phyloP scores from a whole-genome alignment of 176 grass and related monocot species.

The Bothriochloa decipiens region DNA sequence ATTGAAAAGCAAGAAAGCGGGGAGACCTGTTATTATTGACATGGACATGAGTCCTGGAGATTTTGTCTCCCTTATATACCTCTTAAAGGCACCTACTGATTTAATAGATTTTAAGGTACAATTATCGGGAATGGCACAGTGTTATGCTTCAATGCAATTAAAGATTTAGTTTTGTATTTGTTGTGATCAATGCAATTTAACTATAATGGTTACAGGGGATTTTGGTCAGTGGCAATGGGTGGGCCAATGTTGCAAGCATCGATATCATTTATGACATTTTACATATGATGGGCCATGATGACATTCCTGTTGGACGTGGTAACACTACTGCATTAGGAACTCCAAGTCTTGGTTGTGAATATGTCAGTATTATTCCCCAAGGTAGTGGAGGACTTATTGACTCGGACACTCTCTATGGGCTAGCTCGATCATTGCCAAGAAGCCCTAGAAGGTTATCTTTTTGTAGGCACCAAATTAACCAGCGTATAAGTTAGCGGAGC shows the following conservation, averaged over 20 bases:
- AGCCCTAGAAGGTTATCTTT: slow-evolving; percentile 82
- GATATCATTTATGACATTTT: slow-evolving; percentile 82
- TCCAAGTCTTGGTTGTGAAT: slow-evolving; percentile 63
- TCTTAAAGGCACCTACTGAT: slow-evolving; percentile 82
- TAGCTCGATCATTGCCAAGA: slow-evolving; percentile 72
- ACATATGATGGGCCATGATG: slow-evolving; percentile 93
- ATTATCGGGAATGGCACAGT: not conserved
- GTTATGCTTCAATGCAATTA: slow-evolving; percentile 8
- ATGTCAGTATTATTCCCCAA: slow-evolving; percentile 68
- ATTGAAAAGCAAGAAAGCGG: slow-evolving; percentile 34
- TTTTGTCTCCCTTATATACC: slow-evolving; percentile 84
- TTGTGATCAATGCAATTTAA: slow-evolving; percentile 9
- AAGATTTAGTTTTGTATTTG: not conserved
- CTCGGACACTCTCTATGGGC: slow-evolving; percentile 85
- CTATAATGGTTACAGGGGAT: slow-evolving; percentile 60
- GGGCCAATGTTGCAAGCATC: slow-evolving; percentile 83
- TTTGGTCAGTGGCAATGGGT: slow-evolving; percentile 72
- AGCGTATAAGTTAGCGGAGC: not conserved
- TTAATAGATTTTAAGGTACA: slow-evolving; percentile 75
- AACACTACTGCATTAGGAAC: slow-evolving; percentile 71
- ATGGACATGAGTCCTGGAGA: slow-evolving; percentile 97
- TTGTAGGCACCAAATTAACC: slow-evolving; percentile 20
- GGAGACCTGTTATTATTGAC: slow-evolving; percentile 68
- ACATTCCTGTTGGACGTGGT: slow-evolving; percentile 86
- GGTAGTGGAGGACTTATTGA: slow-evolving; percentile 78